These are phyloP conservation scores for Sporothrix pallida DNA, from an alignment of 2,329 filamentous ascomycete genomes.

Conservation along the genomic window DNA sequence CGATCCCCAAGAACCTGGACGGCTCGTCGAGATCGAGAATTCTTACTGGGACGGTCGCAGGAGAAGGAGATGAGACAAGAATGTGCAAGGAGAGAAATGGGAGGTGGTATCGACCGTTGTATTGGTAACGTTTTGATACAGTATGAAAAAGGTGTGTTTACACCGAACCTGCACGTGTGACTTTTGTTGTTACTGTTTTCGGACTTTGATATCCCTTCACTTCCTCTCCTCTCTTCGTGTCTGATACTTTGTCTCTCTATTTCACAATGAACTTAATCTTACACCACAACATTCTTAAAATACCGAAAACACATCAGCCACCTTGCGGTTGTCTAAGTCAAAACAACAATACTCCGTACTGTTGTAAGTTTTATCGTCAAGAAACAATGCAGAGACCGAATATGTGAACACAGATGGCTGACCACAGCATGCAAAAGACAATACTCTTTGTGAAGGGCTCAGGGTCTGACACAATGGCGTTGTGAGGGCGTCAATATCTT, in stretches of 20 bases:
- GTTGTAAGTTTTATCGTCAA: too few relatives aligned
- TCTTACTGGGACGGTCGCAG: neutral
- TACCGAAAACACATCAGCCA: too few relatives aligned
- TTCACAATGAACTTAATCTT: too few relatives aligned
- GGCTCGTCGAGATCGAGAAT: neutral
- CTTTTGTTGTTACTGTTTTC: neutral
- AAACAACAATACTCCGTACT: too few relatives aligned
- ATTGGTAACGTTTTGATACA: neutral
- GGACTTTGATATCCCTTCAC: neutral
- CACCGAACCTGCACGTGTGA: neutral
- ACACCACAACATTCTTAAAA: too few relatives aligned
- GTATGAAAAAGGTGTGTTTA: neutral
- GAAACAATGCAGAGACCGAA: too few relatives aligned
- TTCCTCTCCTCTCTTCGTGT: neutral
- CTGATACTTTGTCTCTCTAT: neutral
- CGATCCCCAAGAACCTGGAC: conserved; percentile 10
- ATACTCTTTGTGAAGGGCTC: too few relatives aligned
- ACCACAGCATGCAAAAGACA: too few relatives aligned
- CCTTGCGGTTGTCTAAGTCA: too few relatives aligned
- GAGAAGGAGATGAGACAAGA: neutral
- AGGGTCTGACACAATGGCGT: neutral
- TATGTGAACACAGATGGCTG: too few relatives aligned
- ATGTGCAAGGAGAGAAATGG: neutral
- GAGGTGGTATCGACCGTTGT: conserved; percentile 1
- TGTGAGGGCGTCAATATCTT: neutral